These are phyloP conservation scores for Achaetomium macrosporum DNA, from an alignment of 2,329 filamentous ascomycete species.

Conservation along the genomic window DNA sequence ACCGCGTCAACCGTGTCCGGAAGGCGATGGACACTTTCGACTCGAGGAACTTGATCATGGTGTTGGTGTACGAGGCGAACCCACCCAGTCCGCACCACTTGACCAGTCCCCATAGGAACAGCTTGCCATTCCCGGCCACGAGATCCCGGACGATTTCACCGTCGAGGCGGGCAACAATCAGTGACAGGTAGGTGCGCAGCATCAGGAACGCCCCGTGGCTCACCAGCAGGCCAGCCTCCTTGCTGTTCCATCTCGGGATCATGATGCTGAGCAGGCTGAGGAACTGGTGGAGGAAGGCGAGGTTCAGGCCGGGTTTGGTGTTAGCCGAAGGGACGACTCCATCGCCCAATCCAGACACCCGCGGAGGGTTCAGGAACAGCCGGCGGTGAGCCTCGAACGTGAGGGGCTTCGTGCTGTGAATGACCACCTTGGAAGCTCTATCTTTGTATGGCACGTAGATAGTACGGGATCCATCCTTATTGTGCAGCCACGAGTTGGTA, in stretches of 20 bases:
- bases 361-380: slow-evolving; percentile 84
- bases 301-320: slow-evolving; percentile 88
- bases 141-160: slow-evolving; percentile 94
- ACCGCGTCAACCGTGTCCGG: slow-evolving; percentile 85
- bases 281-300: slow-evolving; percentile 96
- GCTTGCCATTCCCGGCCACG: slow-evolving; percentile 86
- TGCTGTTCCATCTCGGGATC: slow-evolving; percentile 92
- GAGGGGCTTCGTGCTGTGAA: slow-evolving; percentile 80
- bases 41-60: slow-evolving; percentile 98
- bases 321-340: slow-evolving; percentile 76
- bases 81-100: slow-evolving; percentile 96
- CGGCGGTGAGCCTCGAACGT: slow-evolving; percentile 96
- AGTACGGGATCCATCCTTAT: slow-evolving; percentile 90
- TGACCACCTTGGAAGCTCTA: slow-evolving; percentile 82
- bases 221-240: slow-evolving; percentile 84
- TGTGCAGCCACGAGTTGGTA: slow-evolving; percentile 85
- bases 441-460: slow-evolving; percentile 93
- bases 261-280: slow-evolving; percentile 94
- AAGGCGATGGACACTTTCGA: slow-evolving; percentile 98
- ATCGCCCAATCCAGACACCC: slow-evolving; percentile 70
- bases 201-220: slow-evolving; percentile 88
- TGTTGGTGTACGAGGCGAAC: slow-evolving; percentile 93
- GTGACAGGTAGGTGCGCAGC: slow-evolving; percentile 85
- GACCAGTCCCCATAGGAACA: slow-evolving; percentile 79
- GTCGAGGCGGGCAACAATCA: slow-evolving; percentile 87